Evolutionary conservation across 768 basidiomycete species (phyloP).

Genomic region (Tremella mesenterica): DNA sequence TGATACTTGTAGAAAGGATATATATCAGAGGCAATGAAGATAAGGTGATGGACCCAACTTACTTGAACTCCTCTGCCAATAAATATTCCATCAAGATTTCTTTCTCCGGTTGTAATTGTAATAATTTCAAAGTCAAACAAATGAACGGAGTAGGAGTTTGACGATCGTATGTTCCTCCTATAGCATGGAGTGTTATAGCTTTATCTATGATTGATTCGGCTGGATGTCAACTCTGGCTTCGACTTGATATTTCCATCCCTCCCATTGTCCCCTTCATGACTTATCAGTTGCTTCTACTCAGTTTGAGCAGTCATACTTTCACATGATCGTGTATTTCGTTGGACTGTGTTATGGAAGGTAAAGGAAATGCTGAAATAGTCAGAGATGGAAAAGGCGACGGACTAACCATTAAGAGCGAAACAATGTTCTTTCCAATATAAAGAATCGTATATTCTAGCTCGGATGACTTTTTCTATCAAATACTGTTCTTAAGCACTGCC

Average conservation of each 20-base stretch:
- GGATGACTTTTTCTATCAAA: conserved; percentile 91
- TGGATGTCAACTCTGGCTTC: too few relatives aligned
- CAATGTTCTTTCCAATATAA: conserved; percentile 97
- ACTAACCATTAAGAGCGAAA: conserved; percentile 83
- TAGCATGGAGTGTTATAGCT: conserved; percentile 66
- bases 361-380: conserved; percentile 4
- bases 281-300: too few relatives aligned
- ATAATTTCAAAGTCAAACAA: conserved; percentile 80
- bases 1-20: neutral
- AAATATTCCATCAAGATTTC: conserved; percentile 94
- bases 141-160: conserved; percentile 90
- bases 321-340: neutral
- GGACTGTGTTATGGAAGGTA: neutral
- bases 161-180: conserved; percentile 88
- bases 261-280: too few relatives aligned
- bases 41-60: conserved; percentile 36
- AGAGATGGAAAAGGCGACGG: neutral
- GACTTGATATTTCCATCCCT: too few relatives aligned
- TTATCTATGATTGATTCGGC: conserved; percentile 92
- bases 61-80: conserved; percentile 98
- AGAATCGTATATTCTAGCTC: conserved; percentile 91
- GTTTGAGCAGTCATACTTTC: neutral
- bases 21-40: neutral
- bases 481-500: conserved; percentile 50
- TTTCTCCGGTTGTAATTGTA: conserved; percentile 96